Base-by-base conservation (phyloP, 2,329 filamentous ascomycete genomes). In the Clarireedia monteithiana region DNA sequence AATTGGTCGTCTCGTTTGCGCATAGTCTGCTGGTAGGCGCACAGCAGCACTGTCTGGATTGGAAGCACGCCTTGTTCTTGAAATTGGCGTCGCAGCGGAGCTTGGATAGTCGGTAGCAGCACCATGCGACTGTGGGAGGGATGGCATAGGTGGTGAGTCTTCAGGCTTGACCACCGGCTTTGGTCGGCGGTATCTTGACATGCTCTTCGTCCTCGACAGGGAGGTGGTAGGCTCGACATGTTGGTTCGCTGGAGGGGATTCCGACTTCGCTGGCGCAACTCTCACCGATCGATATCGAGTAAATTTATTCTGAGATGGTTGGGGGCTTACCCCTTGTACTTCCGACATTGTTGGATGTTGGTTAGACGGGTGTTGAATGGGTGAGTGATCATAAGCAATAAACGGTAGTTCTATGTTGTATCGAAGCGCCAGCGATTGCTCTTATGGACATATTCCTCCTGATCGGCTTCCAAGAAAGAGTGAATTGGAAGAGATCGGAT, bases 261-360 rank as follows among this genome's bases (percentile, higher is more conserved):
- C 26, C 6, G 54, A n/a, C 26, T 68, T 59, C 24, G 57, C 34
- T 17, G 57, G 67, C 10, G 71, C 71, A 59, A 74, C 74, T 57
- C 81, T 72, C 55, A 83, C 78, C 30, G 79, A 81, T 60, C 80
- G 74, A 68, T 84, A 84, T 44, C 81, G 75, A 54, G 79, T 79
- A 66, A 80, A 76, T 64, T 79, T 82, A 52, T 69, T 66, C 30
- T 67, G 67, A 20, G 58, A 46, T 49, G 56, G 39, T 47, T 48
- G 53, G 38, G 56, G 52, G 47, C 45, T 39, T 48, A 53, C 47
- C 12, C 60, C 59, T 34, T 55, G 59, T n/a, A 61, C 60, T 40
- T 61, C 55, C 30, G 59, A 57, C 64, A 66, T 66, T 66, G 40
- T 27, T 50, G 38, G 34, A 47, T 15, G 42, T 46, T 45, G 15